Evolutionary conservation across 768 basidiomycete genomes (phyloP), one percentile per base, ranked within the genome.

Genomic region (Lactarius quietus): DNA sequence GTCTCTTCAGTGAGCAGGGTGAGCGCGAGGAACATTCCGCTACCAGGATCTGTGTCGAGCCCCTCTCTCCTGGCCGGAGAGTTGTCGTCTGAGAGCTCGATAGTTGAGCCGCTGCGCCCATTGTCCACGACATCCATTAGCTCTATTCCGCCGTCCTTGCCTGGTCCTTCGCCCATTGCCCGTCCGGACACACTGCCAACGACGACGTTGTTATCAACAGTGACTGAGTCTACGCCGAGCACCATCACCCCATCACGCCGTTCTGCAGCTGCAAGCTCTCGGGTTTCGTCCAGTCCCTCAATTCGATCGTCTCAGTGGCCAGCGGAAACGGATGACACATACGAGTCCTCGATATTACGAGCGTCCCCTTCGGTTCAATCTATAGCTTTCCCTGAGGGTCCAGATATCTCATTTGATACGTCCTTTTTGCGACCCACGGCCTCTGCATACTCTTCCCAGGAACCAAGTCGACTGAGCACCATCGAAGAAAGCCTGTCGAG

Each of bases 341-440:
- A 88, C 66, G 90, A 92, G 26, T 92, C 92, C 0, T 89, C 89
- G 1, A 76, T 89, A n/a, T 77, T 93, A 28, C 79, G 77, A 6
- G 86, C 90, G 0, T 91, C 92, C 2, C 89, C 88, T 20, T 87
- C 88, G 26, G 77, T 84, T 5, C 80, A 76, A 54, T 79, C 80
- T 7, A 68, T 76, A 6, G 76, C 78, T 0, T 73, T 91, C 52
- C 84, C 82, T 1, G 90, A 93, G 52, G 82, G 80, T 5, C 73
- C 70, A 10, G 91, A 92, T 68, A 76, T 71, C 0, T 91, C 89
- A 0, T 87, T 86, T 63, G 90, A 92, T 63, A 90, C 89, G 0
- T 91, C 90, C 0, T 80, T 88, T 73, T 77, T 92, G 72, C 78
- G 87, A 33, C 88, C 90, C 0, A 89, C 82, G 65, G 82, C 72